Base-by-base conservation (phyloP, 2,329 filamentous ascomycete species). In the Verticillium albo-atrum region DNA sequence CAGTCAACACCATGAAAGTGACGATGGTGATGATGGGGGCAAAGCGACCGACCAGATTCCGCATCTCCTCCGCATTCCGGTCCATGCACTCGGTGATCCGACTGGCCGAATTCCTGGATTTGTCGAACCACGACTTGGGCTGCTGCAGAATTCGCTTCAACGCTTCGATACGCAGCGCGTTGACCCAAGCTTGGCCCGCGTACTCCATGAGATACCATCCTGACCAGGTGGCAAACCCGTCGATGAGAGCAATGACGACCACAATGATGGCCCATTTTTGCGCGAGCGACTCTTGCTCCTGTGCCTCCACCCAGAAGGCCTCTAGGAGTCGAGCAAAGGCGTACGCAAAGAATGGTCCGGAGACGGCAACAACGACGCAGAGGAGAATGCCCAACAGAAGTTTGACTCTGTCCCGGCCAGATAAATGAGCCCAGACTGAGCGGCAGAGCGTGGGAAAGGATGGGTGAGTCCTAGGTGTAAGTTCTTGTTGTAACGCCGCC, bases 51-150 rank as follows among this genome's bases (percentile, higher is more conserved):
- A 96, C 80, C 0, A 98, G 77, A 65, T 91, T 92, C 9, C 90
- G 84, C 84, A 95, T 93, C 69, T 97, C 92, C 70, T 98, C 92
- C 0, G 89, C 90, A 66, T 91, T 90, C 17, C 89, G 84, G 67
- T 96, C 91, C 0, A 98, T 81, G 52, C 83, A 89, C 61, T 91
- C 87, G 1, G 82, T 86, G 50, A 98, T 79, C 2, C 81, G 79
- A 1, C 80, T 78, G 0, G 89, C 77, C 0, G 82, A 84, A 70
- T 95, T 90, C 34, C 80, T 78, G 2, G 88, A 79, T 55, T 81
- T 77, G 63, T 92, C 88, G 66, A 96, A 96, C 88, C 92, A 98
- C 4, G 82, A 74, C 62, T 83, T 87, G 1, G 91, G 89, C 68
- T 97, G 94, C 42, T 83, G 79, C 1, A 98, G 78, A 17, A 97